A percentile compares a stretch with the other conserved stretches of the same genome.
Conservation (phyloP, 345 rosid species). For the Streptanthus diversifolius region DNA sequence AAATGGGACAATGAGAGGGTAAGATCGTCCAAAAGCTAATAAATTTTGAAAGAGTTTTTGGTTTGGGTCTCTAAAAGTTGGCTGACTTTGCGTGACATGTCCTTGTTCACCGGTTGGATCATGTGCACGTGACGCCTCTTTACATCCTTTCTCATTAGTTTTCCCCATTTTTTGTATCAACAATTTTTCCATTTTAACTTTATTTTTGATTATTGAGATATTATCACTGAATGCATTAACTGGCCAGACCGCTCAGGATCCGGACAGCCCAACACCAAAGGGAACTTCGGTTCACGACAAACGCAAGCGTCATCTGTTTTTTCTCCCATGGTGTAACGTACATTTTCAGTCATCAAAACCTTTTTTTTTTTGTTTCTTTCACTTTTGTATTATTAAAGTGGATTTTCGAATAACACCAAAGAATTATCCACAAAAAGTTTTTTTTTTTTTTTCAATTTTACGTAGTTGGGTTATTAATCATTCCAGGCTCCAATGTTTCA, state of each 20-base stretch:
- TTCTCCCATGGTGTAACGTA: too few species aligned
- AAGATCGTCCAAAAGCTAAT: constrained; percentile 19
- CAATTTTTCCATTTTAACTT: neutral
- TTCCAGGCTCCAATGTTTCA: neutral
- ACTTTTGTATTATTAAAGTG: too few species aligned
- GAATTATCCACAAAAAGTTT: neutral
- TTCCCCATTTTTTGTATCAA: neutral
- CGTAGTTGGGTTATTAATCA: too few species aligned
- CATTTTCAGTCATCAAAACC: too few species aligned
- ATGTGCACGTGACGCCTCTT: constrained; percentile 38
- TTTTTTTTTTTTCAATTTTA: too few species aligned
- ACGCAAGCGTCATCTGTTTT: constrained; percentile 10
- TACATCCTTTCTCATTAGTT: constrained; percentile 20
- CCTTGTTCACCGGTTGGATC: constrained; percentile 32
- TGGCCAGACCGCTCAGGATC: constrained; percentile 23
- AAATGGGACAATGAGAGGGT: constrained; percentile 26
- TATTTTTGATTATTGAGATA: too few species aligned
- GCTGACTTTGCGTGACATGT: constrained; percentile 38
- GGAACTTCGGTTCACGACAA: constrained; percentile 31
- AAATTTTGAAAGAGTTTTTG: constrained; percentile 16
- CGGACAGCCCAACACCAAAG: constrained; percentile 32
- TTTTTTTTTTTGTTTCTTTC: too few species aligned
- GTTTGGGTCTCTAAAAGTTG: constrained; percentile 24
- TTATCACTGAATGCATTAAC: neutral
- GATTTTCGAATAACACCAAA: neutral